These are phyloP conservation scores for Syzygium malaccense DNA, from an alignment of 441 rosid genomes.

Conservation along the genomic window DNA sequence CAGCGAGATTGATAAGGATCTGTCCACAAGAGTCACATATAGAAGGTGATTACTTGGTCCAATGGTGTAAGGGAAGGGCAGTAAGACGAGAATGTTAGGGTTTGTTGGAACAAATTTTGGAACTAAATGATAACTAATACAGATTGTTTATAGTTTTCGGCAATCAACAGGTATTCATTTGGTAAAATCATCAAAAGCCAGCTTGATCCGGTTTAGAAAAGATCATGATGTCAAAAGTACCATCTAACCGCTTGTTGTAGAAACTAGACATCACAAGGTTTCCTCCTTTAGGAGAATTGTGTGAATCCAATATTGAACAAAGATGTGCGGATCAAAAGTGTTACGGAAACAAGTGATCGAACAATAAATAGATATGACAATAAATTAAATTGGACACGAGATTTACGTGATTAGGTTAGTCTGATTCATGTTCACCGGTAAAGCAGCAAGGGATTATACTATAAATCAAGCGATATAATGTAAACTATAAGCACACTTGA, in stretches of 20 bases:
- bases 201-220: background rate
- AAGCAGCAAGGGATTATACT: background rate
- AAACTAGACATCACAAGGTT: background rate
- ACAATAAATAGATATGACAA: background rate
- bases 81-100: background rate
- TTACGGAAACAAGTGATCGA: fast-evolving
- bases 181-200: background rate
- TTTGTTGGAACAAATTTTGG: background rate
- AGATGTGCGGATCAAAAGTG: fast-evolving
- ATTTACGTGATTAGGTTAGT: background rate
- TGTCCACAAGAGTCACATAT: background rate
- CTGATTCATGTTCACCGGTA: fast-evolving
- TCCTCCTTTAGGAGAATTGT: background rate
- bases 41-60: background rate
- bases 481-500: background rate
- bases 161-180: background rate
- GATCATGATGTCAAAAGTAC: background rate
- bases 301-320: background rate
- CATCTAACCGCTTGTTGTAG: background rate
- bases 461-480: fast-evolving
- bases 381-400: background rate
- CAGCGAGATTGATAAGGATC: background rate
- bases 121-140: background rate
- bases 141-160: background rate
- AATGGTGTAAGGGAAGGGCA: background rate